Base-by-base conservation (phyloP, 2,329 filamentous ascomycete genomes). In the Penicillium sp. region DNA sequence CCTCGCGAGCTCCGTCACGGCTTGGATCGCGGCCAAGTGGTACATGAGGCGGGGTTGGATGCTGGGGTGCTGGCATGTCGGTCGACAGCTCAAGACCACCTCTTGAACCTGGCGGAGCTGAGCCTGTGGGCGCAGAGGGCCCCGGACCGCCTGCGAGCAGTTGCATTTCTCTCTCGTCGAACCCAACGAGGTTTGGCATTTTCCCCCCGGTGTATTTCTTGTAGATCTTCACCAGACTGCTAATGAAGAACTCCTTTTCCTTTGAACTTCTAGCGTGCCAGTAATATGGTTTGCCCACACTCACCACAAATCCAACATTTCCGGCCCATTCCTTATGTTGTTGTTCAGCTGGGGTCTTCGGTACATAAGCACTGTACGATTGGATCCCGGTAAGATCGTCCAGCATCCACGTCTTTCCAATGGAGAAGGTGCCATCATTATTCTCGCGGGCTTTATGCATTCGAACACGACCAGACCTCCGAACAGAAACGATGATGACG, bases 231-330 rank as follows among this genome's bases (percentile, higher is more conserved):
- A 98, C 87, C 67, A 98, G 79, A 76, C 93, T 97, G 37, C 91
- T 92, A 70, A 99, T 95, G 77, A 99, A 99, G 79, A 98, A 98
- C 73, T 96, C 94, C 82, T 97, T 98, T 78, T 99, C 95, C 79
- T 97, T 97, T 55, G 91, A 85, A 0, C 91, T 95, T 65, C 92
- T 88, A 37, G 95, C 92, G 76, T 96, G 88, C 95, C 95, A 99
- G 76, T 95, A 99, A 78, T 99, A 99, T 0, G 92, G 90, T 76
- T 99, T 99, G 28, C 90, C 89, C 31, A 99, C 85, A 1, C 89
- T 95, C 53, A 98, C 91, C 28, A 90, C 82, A 72, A 99, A 98
- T 15, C 95, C 95, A 47, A 87, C 86, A 58, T 89, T 88, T 54
- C 90, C 88, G 22, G 92, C 94, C 90, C 91, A 96, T 72, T 89